Evolutionary conservation across 2,329 filamentous ascomycete genomes (phyloP).

Genomic region (Fusarium proliferatum): DNA sequence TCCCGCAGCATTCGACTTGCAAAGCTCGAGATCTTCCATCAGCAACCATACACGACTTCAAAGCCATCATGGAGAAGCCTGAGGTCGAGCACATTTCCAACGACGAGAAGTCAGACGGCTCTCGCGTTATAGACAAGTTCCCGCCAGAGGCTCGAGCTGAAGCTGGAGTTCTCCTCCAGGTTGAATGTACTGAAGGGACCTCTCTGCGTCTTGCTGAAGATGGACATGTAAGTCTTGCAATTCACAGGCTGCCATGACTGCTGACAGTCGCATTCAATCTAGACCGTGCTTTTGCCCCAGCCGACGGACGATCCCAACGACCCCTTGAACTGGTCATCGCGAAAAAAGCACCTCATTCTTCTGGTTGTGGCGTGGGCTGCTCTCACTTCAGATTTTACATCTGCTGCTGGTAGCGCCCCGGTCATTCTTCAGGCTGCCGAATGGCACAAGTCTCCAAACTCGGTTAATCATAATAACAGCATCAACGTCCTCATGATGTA

Average conservation of each 20-base stretch:
- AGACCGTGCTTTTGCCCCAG: slow-evolving; percentile 36
- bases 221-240: slow-evolving; percentile 20
- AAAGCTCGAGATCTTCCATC: neutral
- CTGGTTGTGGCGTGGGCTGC: slow-evolving; percentile 32
- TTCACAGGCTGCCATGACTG: neutral
- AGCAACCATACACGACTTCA: neutral
- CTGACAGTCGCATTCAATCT: neutral
- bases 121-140: slow-evolving; percentile 1
- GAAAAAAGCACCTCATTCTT: slow-evolving; percentile 38
- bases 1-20: neutral
- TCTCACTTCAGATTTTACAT: slow-evolving; percentile 33
- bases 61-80: slow-evolving; percentile 27
- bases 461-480: slow-evolving; percentile 31
- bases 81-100: slow-evolving; percentile 31
- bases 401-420: slow-evolving; percentile 30
- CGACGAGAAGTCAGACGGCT: slow-evolving; percentile 7
- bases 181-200: slow-evolving; percentile 2
- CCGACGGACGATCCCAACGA: slow-evolving; percentile 26
- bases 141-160: slow-evolving; percentile 28
- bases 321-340: slow-evolving; percentile 36
- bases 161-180: slow-evolving; percentile 23
- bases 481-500: slow-evolving; percentile 31
- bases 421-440: slow-evolving; percentile 32
- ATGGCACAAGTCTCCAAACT: slow-evolving; percentile 17
- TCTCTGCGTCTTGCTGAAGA: slow-evolving; percentile 30